Percentiles rank a stretch among this genome's conserved stretches.
These are phyloP conservation scores for Hirschioporus abietinus DNA, from an alignment of 768 basidiomycete genomes.

Conservation along the genomic window DNA sequence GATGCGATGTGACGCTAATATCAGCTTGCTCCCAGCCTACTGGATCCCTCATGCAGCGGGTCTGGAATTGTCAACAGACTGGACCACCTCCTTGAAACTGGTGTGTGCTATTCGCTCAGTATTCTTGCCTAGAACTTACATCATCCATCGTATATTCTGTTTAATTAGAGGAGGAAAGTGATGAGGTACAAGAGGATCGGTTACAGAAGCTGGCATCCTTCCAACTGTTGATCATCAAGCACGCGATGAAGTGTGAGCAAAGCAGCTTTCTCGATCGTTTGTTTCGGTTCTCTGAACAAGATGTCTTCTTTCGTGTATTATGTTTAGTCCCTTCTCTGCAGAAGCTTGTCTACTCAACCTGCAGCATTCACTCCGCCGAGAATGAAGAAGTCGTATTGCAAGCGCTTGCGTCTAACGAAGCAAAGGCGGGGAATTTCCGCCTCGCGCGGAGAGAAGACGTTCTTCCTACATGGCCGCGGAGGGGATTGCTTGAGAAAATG, in stretches of 20 bases:
- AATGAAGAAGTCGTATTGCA: constrained; percentile 87
- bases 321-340: constrained; percentile 63
- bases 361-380: constrained; percentile 85
- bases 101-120: constrained; percentile 31
- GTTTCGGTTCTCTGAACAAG: constrained; percentile 3
- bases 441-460: constrained; percentile 66
- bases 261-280: constrained; percentile 3
- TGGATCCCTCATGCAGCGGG: constrained; percentile 96
- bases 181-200: constrained; percentile 56
- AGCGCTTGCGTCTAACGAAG: constrained; percentile 70
- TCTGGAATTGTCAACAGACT: constrained; percentile 89
- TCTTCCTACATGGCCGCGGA: constrained; percentile 75
- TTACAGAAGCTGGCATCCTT: constrained; percentile 82
- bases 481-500: constrained; percentile 69
- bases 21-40: constrained; percentile 44
- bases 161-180: constrained; percentile 49
- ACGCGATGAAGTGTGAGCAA: constrained; percentile 87
- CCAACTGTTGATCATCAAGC: constrained; percentile 85
- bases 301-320: constrained; percentile 3
- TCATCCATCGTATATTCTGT: not conserved
- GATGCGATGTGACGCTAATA: not conserved
- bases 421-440: constrained; percentile 49
- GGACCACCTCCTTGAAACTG: constrained; percentile 75
- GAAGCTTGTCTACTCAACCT: constrained; percentile 96
- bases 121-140: constrained; percentile 5